phyloP scores from a whole-genome alignment of 495 filamentous ascomycete genomes.

The Hyaloscypha variabilis region DNA sequence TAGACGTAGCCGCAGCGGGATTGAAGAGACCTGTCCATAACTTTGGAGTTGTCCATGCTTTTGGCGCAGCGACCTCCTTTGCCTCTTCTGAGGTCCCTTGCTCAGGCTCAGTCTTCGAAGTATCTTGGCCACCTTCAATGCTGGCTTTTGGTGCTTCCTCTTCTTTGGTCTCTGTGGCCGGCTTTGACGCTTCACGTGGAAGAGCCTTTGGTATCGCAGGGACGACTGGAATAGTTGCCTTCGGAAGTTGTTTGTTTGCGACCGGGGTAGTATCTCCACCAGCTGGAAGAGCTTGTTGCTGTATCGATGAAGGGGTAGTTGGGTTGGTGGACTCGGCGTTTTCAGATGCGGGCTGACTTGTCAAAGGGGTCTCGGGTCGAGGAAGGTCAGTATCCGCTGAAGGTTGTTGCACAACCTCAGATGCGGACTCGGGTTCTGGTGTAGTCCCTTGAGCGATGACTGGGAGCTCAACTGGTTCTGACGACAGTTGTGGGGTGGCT shows the following conservation, averaged over 20 bases:
- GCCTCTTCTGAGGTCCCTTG: conserved; percentile 11
- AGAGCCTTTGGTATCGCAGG: conserved; percentile 66
- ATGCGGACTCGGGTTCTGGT: conserved; percentile 38
- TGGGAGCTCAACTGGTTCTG: conserved; percentile 30
- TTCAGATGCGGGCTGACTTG: conserved; percentile 68
- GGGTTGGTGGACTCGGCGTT: conserved; percentile 56
- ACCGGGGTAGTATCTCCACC: conserved; percentile 42
- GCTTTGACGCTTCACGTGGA: conserved; percentile 40
- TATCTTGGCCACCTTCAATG: conserved; percentile 18
- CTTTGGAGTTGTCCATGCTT: conserved; percentile 31
- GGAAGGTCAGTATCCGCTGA: conserved; percentile 37
- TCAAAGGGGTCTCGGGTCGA: conserved; percentile 67
- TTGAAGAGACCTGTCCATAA: conserved; percentile 32
- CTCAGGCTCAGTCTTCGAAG: conserved; percentile 6
- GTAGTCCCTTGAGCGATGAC: conserved; percentile 34
- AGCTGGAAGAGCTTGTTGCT: conserved; percentile 50
- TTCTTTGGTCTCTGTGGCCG: conserved; percentile 30
- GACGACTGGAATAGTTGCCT: conserved; percentile 49
- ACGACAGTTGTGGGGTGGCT: conserved; percentile 25
- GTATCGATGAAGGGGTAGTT: conserved; percentile 67
- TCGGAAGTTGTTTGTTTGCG: conserved; percentile 24
- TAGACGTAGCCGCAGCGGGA: conserved; percentile 22
- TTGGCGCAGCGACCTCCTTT: conserved; percentile 16
- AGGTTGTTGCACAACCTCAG: not conserved
- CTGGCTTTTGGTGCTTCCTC: conserved; percentile 31